These are phyloP conservation scores for Geotrichum australiense DNA, from an alignment of 1,139 yeast genomes.

Conservation along the genomic window DNA sequence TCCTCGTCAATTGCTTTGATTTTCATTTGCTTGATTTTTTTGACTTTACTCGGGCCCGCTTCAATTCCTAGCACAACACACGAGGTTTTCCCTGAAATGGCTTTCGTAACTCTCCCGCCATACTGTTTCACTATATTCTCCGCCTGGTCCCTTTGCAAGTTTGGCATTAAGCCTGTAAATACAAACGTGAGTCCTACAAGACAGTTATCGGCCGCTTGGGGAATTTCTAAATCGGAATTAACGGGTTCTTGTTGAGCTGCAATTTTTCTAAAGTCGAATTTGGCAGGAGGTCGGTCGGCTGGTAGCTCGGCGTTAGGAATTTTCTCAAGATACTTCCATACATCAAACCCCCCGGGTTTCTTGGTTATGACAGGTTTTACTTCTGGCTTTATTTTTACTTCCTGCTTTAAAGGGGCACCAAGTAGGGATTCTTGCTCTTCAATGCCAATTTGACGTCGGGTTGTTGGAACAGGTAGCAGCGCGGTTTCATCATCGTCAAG, in stretches of 20 bases:
- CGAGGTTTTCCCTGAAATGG: constrained; percentile 79
- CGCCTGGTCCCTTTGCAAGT: constrained; percentile 66
- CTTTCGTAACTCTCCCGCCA: constrained; percentile 90
- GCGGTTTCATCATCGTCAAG: constrained; percentile 6
- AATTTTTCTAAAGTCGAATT: too few relatives aligned
- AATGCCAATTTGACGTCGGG: too few relatives aligned
- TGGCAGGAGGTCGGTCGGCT: too few relatives aligned
- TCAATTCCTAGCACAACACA: constrained; percentile 89
- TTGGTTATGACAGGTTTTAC: too few relatives aligned
- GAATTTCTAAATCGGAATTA: constrained; percentile 39
- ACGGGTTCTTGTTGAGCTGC: background rate
- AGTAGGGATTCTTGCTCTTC: too few relatives aligned
- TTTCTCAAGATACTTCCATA: too few relatives aligned
- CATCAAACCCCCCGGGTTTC: too few relatives aligned
- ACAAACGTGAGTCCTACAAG: constrained; percentile 82
- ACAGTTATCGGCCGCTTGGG: constrained; percentile 78
- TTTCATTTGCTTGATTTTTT: constrained; percentile 61
- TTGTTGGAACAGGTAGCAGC: too few relatives aligned
- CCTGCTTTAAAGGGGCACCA: too few relatives aligned
- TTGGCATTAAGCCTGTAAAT: constrained; percentile 84
- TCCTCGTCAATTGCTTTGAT: constrained; percentile 81
- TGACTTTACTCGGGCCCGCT: constrained; percentile 94
- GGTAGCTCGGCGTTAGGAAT: too few relatives aligned
- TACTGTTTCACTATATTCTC: constrained; percentile 72
- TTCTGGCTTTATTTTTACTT: constrained; percentile 2